These are phyloP conservation scores for Blastobotrys chiropterorum DNA, from an alignment of 805 yeast genomes.

Conservation along the genomic window DNA sequence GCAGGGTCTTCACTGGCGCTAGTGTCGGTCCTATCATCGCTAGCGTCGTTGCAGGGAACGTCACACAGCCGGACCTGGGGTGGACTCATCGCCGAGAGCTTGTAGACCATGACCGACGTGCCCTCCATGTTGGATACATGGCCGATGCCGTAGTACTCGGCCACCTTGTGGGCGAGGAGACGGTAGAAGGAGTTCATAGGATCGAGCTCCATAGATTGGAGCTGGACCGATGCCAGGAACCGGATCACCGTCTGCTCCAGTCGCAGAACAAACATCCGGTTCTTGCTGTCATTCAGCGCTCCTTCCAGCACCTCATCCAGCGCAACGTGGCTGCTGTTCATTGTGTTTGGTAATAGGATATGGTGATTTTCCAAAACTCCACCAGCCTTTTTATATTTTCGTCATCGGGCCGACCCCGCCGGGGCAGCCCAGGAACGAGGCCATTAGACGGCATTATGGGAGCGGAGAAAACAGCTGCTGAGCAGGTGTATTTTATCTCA, in stretches of 20 bases:
- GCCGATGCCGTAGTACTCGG: slow-evolving; percentile 57
- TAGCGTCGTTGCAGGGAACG: not conserved
- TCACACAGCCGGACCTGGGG: slow-evolving; percentile 1
- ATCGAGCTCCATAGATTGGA: slow-evolving; percentile 38
- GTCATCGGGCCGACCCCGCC: slow-evolving; percentile 1
- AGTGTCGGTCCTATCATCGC: not conserved
- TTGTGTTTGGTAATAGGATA: not conserved
- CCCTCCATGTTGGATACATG: slow-evolving; percentile 51
- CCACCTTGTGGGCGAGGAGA: slow-evolving; percentile 61
- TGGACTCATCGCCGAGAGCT: slow-evolving; percentile 20
- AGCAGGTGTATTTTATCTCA: too few species aligned
- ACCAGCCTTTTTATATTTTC: not conserved
- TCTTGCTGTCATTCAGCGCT: slow-evolving; percentile 41
- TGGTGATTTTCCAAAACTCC: not conserved
- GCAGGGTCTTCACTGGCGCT: not conserved
- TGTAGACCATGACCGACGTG: slow-evolving; percentile 39
- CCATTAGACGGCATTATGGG: too few species aligned
- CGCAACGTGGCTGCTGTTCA: slow-evolving; percentile 2
- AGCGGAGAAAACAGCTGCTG: too few species aligned
- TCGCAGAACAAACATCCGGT: slow-evolving; percentile 44
- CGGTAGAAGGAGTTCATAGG: slow-evolving; percentile 67
- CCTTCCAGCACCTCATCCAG: slow-evolving; percentile 31
- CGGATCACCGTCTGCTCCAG: slow-evolving; percentile 43
- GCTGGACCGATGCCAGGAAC: slow-evolving; percentile 39
- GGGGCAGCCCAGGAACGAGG: too few species aligned